These are phyloP conservation scores for Colletotrichum sp. DNA, from an alignment of 2,329 filamentous ascomycete genomes.

Conservation along the genomic window DNA sequence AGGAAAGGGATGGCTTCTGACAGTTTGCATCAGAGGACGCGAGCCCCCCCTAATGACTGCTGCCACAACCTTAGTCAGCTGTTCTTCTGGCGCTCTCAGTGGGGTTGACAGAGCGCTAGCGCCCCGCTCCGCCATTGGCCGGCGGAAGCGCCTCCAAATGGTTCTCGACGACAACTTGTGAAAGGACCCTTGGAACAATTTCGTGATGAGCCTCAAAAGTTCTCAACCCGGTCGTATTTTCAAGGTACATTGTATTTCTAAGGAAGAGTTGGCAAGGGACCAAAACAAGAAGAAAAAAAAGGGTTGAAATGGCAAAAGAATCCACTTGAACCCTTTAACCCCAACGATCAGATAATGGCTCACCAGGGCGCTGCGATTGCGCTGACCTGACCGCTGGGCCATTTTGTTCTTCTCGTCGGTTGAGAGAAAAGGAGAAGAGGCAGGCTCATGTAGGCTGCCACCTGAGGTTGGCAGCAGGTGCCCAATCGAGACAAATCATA, in stretches of 20 bases:
- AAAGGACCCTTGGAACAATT: too few species aligned
- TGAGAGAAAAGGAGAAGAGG: rapidly evolving
- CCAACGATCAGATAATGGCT: neutral
- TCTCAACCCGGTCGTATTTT: too few species aligned
- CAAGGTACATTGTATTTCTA: too few species aligned
- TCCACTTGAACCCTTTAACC: neutral
- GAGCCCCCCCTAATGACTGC: neutral
- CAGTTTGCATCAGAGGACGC: neutral
- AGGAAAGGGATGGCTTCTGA: neutral
- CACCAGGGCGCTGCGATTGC: neutral
- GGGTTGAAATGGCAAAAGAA: neutral
- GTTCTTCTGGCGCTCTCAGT: neutral
- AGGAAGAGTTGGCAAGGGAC: too few species aligned
- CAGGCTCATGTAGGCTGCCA: neutral
- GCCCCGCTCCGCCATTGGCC: neutral
- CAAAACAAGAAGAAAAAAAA: neutral
- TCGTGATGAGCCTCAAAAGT: too few species aligned
- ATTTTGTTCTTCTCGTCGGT: neutral
- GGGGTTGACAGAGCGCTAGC: neutral
- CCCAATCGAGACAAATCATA: neutral
- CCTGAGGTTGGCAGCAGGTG: neutral
- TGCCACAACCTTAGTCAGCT: neutral
- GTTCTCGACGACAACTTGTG: neutral
- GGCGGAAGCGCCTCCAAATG: neutral
- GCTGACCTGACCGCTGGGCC: neutral